phyloP scores from a whole-genome alignment of 2,329 filamentous ascomycete genomes.

The Neodidymelliopsis sp. region DNA sequence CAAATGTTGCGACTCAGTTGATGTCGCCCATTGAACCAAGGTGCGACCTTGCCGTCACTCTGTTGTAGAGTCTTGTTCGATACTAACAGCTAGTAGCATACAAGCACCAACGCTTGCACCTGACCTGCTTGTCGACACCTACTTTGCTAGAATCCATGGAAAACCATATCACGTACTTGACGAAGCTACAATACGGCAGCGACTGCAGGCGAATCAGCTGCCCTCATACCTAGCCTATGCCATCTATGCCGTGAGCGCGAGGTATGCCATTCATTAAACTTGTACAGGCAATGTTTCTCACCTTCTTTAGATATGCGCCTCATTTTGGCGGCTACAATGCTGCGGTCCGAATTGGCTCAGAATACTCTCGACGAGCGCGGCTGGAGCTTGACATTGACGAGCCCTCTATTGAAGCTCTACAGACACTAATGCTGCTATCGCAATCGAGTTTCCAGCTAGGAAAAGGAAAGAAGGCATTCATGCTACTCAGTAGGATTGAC shows the following conservation, averaged over 20 bases:
- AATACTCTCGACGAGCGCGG: conserved; percentile 75
- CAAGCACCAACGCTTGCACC: conserved; percentile 60
- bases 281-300: conserved; percentile 46
- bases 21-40: conserved; percentile 50
- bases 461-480: conserved; percentile 84
- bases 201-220: conserved; percentile 72
- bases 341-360: conserved; percentile 72
- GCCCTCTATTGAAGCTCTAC: conserved; percentile 78
- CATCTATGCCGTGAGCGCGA: conserved; percentile 58
- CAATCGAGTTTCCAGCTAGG: conserved; percentile 79
- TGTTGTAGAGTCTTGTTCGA: conserved; percentile 1
- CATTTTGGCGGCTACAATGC: conserved; percentile 72
- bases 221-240: conserved; percentile 60
- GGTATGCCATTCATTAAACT: conserved; percentile 39
- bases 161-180: conserved; percentile 85
- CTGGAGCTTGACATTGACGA: conserved; percentile 79
- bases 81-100: conserved; percentile 36
- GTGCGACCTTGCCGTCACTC: conserved; percentile 28
- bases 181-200: conserved; percentile 75
- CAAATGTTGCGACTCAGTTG: conserved; percentile 40
- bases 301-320: conserved; percentile 68
- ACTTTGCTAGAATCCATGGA: conserved; percentile 79
- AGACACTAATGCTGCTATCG: conserved; percentile 77
- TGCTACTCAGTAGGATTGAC: conserved; percentile 72
- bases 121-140: conserved; percentile 75